Percentiles rank a stretch among this genome's conserved stretches.
These are phyloP conservation scores for Diaporthe sp. DNA, from an alignment of 2,329 filamentous ascomycete species.

Conservation along the genomic window DNA sequence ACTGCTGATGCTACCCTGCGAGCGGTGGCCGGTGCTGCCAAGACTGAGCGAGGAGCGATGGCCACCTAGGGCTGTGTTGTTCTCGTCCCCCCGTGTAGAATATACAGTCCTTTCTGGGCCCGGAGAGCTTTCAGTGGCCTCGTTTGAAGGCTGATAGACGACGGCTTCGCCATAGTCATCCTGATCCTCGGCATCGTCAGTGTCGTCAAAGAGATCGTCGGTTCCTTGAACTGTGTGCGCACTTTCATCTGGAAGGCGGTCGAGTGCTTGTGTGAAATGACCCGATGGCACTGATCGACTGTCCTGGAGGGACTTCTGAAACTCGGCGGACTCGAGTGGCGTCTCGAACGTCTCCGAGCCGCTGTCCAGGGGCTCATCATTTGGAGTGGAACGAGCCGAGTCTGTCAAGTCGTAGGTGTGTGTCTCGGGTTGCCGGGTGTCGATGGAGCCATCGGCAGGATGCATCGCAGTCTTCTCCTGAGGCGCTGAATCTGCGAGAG, in stretches of 20 bases:
- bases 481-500: neutral
- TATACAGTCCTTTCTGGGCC: conserved; percentile 24
- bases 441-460: neutral
- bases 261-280: conserved; percentile 6
- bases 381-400: neutral
- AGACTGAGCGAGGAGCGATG: conserved; percentile 30
- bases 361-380: conserved; percentile 17
- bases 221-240: conserved; percentile 51
- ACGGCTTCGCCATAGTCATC: conserved; percentile 31
- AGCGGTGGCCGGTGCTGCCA: conserved; percentile 1
- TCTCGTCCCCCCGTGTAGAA: conserved; percentile 23
- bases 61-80: conserved; percentile 12
- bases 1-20: conserved; percentile 33
- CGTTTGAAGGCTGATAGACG: neutral
- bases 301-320: neutral
- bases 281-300: neutral
- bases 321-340: neutral
- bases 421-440: neutral
- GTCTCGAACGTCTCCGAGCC: conserved; percentile 3
- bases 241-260: conserved; percentile 39
- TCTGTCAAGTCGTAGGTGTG: neutral
- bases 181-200: conserved; percentile 38
- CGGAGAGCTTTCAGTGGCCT: neutral
- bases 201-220: conserved; percentile 50
- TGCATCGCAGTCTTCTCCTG: neutral